phyloP scores from a whole-genome alignment of 176 grass and related monocot species.

The Aegilops bicornis region DNA sequence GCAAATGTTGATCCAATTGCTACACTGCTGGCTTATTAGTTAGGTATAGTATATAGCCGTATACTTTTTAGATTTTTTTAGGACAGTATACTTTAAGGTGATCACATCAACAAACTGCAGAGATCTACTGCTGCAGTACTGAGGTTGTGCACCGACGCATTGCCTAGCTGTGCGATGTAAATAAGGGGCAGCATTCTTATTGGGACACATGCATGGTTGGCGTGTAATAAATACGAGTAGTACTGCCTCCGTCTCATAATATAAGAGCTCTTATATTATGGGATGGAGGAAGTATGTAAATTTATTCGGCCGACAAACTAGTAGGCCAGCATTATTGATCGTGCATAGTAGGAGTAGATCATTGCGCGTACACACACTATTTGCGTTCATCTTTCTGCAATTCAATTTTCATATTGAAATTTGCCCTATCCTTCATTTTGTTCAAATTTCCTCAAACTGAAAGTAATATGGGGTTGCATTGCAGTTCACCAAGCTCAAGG shows the following conservation, averaged over 20 bases:
- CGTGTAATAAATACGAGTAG: not conserved
- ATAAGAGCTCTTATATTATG: no score
- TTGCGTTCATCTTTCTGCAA: not conserved
- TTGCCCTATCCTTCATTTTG: not conserved
- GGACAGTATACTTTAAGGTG: no score
- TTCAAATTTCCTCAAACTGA: not conserved
- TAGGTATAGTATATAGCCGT: not conserved
- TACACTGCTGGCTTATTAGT: not conserved
- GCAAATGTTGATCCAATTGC: no score
- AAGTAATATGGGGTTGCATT: not conserved
- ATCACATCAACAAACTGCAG: no score
- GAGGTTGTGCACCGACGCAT: not conserved
- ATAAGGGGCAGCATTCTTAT: not conserved
- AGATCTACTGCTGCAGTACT: not conserved
- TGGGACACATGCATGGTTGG: not conserved
- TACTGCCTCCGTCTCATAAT: no score
- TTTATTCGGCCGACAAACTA: not conserved
- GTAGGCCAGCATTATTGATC: not conserved
- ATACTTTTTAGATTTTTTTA: not conserved
- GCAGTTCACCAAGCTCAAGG: constrained; percentile 89
- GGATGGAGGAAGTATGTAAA: not conserved
- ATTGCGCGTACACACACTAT: not conserved
- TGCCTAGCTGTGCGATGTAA: not conserved
- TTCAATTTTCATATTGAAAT: not conserved
- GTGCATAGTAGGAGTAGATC: not conserved